Evolutionary conservation across 2,329 filamentous ascomycete species (phyloP).

Genomic region (Diaporthe nobilis): DNA sequence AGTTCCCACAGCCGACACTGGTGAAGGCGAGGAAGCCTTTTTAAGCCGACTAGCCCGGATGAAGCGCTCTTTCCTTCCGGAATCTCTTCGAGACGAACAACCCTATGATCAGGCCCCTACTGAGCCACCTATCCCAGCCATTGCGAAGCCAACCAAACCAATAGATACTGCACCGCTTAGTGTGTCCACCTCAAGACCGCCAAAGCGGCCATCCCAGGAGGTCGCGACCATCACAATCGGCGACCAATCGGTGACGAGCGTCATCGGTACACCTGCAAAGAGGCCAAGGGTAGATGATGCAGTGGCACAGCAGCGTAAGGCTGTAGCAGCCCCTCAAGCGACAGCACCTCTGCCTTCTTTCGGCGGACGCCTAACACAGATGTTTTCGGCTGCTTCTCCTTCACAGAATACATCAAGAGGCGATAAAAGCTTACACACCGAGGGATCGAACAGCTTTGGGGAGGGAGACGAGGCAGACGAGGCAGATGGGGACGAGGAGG

Average conservation of each 20-base stretch:
- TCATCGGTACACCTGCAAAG: conserved; percentile 72
- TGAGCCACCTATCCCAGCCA: conserved; percentile 52
- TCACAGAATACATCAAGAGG: conserved; percentile 41
- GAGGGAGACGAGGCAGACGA: conserved; percentile 41
- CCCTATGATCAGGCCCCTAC: conserved; percentile 21
- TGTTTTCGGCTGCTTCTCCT: conserved; percentile 58
- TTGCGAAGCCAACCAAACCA: conserved; percentile 51
- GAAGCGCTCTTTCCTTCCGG: conserved; percentile 38
- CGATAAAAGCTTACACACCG: conserved; percentile 42
- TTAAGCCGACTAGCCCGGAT: conserved; percentile 33
- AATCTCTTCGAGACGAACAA: conserved; percentile 41
- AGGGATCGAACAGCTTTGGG: conserved; percentile 40
- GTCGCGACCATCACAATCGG: conserved; percentile 83
- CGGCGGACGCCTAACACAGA: conserved; percentile 59
- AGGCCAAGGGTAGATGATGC: conserved; percentile 58
- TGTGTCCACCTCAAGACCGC: conserved; percentile 47
- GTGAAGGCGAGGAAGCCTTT: conserved; percentile 25
- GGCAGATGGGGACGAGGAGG: conserved; percentile 43
- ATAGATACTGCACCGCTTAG: conserved; percentile 45
- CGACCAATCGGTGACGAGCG: conserved; percentile 74
- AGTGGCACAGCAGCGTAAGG: conserved; percentile 49
- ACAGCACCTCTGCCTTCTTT: conserved; percentile 56
- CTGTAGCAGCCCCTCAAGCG: conserved; percentile 46
- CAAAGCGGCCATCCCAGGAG: conserved; percentile 73
- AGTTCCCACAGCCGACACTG: not conserved